Evolutionary conservation across 2,329 filamentous ascomycete species (phyloP).

Genomic region (Didymosphaeria variabile): DNA sequence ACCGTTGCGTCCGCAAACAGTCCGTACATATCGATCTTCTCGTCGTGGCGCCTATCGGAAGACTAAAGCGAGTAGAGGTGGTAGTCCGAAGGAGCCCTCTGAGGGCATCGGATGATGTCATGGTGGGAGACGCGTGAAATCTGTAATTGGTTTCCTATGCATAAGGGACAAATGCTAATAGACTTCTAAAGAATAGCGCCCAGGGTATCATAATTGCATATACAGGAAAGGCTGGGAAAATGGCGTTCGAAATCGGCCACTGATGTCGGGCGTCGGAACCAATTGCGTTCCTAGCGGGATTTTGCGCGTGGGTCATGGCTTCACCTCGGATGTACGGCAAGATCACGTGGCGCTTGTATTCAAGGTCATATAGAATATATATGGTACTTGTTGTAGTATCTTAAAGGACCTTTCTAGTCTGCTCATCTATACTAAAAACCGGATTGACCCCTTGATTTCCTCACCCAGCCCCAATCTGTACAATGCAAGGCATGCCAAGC

Average conservation of each 20-base stretch:
- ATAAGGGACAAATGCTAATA: slow-evolving; percentile 9
- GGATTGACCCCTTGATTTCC: too few species aligned
- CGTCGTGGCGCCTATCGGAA: slow-evolving; percentile 9
- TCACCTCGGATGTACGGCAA: slow-evolving; percentile 1
- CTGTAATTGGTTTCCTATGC: slow-evolving; percentile 1
- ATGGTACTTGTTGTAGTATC: neutral
- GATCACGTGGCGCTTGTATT: slow-evolving; percentile 6
- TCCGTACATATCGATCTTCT: slow-evolving; percentile 39
- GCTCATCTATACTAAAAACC: too few species aligned
- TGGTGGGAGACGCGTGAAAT: slow-evolving; percentile 22
- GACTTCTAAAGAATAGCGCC: slow-evolving; percentile 16
- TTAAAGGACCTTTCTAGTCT: too few species aligned
- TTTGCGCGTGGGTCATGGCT: slow-evolving; percentile 1
- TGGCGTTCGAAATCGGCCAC: slow-evolving; percentile 2
- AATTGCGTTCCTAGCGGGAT: neutral
- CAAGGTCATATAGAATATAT: neutral
- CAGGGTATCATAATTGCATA: slow-evolving; percentile 12
- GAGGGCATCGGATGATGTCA: slow-evolving; percentile 48
- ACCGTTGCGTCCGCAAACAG: slow-evolving; percentile 30
- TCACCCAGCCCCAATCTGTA: too few species aligned
- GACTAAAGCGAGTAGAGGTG: slow-evolving; percentile 3
- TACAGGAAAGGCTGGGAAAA: slow-evolving; percentile 2
- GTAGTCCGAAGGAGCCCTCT: slow-evolving; percentile 35
- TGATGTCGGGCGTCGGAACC: neutral
- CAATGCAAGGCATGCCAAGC: too few species aligned